Base-by-base conservation (phyloP, 139 green algal genomes). In the Haematococcus lacustris region DNA sequence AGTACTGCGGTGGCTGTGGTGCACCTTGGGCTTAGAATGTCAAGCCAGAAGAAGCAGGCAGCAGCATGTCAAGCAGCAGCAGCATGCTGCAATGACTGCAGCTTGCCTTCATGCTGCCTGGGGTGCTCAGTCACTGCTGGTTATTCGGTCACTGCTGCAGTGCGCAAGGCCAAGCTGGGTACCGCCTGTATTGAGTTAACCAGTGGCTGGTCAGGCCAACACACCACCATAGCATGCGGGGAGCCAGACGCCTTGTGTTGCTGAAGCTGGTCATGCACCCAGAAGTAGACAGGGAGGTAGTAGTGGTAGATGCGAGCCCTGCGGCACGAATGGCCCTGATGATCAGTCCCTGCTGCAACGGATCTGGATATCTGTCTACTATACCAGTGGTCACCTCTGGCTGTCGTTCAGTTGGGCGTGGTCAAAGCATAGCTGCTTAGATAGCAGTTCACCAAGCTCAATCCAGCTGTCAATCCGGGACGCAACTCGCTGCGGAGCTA, bases 241-340 rank as follows among this genome's bases (percentile, higher is more conserved):
- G 35, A 40, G 38, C 75, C 75, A 3, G 51, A 39, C 23, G 39
- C 65, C 37, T 59, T 37, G 78, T 96, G 91, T 38, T 75, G 51
- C 30, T 67, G 50, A 67, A 97, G 40, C 78, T 96, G 90, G 0
- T 62, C n/a, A 38, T 81, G 35, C 5, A 78, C 76, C 91, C 92
- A 98, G 71, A 94, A 92, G 80, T 85, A 96, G 1, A 96, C 83
- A 0, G 93, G 93, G 38, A 98, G 88, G 86, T 98, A 98, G 83
- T 96, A 98, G 34, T 93, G 93, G 72, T 89, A 96, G 9, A 97
- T 76, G 30, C 91, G 86, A 65, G 83, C 62, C 76, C 89, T 93
- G 86, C n/a, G 30, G 21, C 13, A n/a, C 25, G 34, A 69, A 71
- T 23, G 6, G 9, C 32, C 34, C 23, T 28, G 5, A 33, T 9